These are phyloP conservation scores for Luffa acutangula DNA, from an alignment of 306 rosid species.

Conservation along the genomic window DNA sequence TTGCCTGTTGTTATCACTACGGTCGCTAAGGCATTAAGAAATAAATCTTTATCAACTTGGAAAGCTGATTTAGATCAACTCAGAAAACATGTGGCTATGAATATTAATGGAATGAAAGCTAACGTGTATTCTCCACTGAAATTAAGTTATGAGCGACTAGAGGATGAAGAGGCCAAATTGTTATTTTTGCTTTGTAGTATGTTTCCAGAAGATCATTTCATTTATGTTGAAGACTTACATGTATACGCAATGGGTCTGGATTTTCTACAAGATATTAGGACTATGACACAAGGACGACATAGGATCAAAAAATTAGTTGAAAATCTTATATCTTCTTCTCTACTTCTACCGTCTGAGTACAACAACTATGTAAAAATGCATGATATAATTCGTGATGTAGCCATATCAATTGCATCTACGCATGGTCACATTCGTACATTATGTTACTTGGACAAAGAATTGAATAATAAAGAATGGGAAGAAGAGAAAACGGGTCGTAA, in stretches of 20 bases:
- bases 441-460: too few species aligned
- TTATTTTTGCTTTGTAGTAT: not conserved
- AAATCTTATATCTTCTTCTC: conserved; percentile 4
- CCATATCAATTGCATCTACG: not conserved
- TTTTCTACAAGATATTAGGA: not conserved
- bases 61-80: not conserved
- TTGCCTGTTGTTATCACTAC: conserved; percentile 33
- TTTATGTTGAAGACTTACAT: not conserved
- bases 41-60: not conserved
- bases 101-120: not conserved
- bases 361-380: not conserved
- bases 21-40: conserved; percentile 11
- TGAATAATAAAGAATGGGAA: not conserved
- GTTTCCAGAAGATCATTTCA: not conserved
- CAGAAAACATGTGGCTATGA: not conserved
- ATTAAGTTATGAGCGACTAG: not conserved
- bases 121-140: not conserved
- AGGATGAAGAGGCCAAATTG: not conserved
- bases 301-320: not conserved
- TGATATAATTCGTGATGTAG: conserved; percentile 12
- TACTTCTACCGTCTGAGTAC: not conserved
- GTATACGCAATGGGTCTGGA: not conserved
- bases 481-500: not conserved
- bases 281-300: not conserved
- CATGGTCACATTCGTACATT: not conserved